Base-by-base conservation (phyloP, 345 rosid species). In the rapeseed (Brassica napus) region DNA sequence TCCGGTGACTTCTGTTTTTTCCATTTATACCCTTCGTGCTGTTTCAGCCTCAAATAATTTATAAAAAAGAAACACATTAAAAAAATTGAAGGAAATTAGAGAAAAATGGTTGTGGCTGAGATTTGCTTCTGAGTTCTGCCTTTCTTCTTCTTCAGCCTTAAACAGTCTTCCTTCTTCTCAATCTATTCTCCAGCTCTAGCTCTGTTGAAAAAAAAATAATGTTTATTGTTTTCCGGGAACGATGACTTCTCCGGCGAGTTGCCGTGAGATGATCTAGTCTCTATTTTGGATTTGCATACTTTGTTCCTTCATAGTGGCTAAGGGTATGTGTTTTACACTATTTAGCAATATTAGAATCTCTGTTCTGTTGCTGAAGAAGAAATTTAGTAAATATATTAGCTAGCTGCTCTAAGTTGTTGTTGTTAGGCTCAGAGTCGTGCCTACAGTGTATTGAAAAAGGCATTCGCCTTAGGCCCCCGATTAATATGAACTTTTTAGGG, bases 71-170 rank as follows among this genome's bases (percentile, higher is more conserved):
- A 37, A 8, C 8, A 37, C 5, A 49, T 9, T 37, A 15, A 6
- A 62, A n/a, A 21, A 1, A 0, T 59, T 10, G 61, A 11, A 65
- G 62, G 42, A 32, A 65, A 77, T 77, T 78, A 71, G 57, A 60
- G 49, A 66, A 83, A 47, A 72, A 68, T 80, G 72, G 72, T 85
- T 77, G 84, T 85, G 87, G 87, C 87, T 85, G 86, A 85, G 86
- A 83, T 47, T 69, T 85, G 82, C 78, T 85, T 86, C 88, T 42
- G 55, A 23, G 64, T 79, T 74, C 30, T 0, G 0, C 30, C 30
- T 75, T 39, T 85, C 76, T 12, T 73, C 78, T 64, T 80, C 67
- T 79, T 82, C 86, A 81, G 69, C 79, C 82, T 4, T 35, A 77
- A 52, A 60, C 69, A 77, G 74, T 71, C 69, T 47, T 42, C 14